Evolutionary conservation across 2,329 filamentous ascomycete genomes (phyloP).

Genomic region (Cladosporium sp.): DNA sequence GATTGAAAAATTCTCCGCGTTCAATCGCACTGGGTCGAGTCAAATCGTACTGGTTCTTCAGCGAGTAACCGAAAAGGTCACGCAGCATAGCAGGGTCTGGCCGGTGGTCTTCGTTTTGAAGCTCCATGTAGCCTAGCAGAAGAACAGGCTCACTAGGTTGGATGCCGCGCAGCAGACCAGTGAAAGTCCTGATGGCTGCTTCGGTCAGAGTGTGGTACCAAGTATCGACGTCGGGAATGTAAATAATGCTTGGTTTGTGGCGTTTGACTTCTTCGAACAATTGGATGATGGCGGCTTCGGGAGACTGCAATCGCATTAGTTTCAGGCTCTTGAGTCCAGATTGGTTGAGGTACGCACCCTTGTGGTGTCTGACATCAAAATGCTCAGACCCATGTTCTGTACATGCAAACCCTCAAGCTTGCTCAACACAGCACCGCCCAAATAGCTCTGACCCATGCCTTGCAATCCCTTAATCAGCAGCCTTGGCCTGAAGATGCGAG

Average conservation of each 20-base stretch:
- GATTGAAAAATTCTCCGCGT: slow-evolving; percentile 75
- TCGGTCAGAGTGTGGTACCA: slow-evolving; percentile 74
- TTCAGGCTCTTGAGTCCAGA: no score
- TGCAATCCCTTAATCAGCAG: slow-evolving; percentile 75
- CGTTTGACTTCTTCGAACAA: slow-evolving; percentile 89
- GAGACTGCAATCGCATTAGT: slow-evolving; percentile 45
- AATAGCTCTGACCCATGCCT: slow-evolving; percentile 92
- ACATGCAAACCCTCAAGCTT: slow-evolving; percentile 92
- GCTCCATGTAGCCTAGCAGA: slow-evolving; percentile 79
- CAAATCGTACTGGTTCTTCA: slow-evolving; percentile 70
- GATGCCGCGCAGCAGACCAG: slow-evolving; percentile 74
- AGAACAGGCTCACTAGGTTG: slow-evolving; percentile 88
- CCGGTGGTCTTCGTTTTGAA: slow-evolving; percentile 45
- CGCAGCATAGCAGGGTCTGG: slow-evolving; percentile 61
- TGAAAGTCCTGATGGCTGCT: slow-evolving; percentile 70
- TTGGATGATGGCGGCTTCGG: slow-evolving; percentile 84
- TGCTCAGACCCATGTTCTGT: slow-evolving; percentile 88
- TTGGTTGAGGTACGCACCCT: slow-evolving; percentile 48
- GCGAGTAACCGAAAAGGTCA: slow-evolving; percentile 82
- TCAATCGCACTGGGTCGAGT: slow-evolving; percentile 56
- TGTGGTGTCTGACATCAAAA: slow-evolving; percentile 75
- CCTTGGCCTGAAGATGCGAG: slow-evolving; percentile 82
- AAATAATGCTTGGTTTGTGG: slow-evolving; percentile 94
- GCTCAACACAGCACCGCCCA: slow-evolving; percentile 79
- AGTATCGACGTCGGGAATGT: slow-evolving; percentile 81